phyloP scores from a whole-genome alignment of 768 basidiomycete genomes.

The Termitomyces sp. region DNA sequence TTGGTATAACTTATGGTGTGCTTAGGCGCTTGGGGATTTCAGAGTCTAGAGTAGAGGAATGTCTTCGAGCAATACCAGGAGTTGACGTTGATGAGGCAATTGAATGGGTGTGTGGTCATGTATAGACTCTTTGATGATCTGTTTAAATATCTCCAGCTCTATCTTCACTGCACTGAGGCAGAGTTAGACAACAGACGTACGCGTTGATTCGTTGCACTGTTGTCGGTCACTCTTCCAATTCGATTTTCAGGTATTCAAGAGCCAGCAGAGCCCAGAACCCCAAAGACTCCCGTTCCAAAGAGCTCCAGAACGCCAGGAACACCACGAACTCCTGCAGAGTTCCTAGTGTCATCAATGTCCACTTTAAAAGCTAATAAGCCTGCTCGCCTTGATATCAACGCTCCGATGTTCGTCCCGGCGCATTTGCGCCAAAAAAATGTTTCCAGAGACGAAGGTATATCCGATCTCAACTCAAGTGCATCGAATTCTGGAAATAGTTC shows the following conservation, averaged over 20 bases:
- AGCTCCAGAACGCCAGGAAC: slow-evolving; percentile 21
- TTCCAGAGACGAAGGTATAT: slow-evolving; percentile 6
- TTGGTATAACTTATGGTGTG: slow-evolving; percentile 79
- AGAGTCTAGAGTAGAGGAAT: slow-evolving; percentile 64
- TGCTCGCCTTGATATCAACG: slow-evolving; percentile 31
- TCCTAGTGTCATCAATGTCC: slow-evolving; percentile 18
- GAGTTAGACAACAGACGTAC: slow-evolving; percentile 44
- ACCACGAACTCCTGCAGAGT: slow-evolving; percentile 29
- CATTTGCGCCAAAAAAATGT: slow-evolving; percentile 5
- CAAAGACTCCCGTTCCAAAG: slow-evolving; percentile 7
- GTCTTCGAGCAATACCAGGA: slow-evolving; percentile 56
- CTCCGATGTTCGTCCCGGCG: slow-evolving; percentile 33
- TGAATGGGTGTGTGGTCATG: slow-evolving; percentile 67
- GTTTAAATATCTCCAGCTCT: slow-evolving; percentile 40
- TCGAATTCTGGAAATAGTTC: slow-evolving; percentile 24
- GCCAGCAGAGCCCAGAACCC: slow-evolving; percentile 12
- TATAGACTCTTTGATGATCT: neutral
- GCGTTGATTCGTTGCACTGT: neutral
- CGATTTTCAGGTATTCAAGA: neutral
- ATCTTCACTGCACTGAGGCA: slow-evolving; percentile 53
- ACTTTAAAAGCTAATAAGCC: slow-evolving; percentile 13
- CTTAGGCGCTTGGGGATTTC: slow-evolving; percentile 73
- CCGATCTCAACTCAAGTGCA: slow-evolving; percentile 14
- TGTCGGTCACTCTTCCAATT: neutral
- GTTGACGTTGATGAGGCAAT: slow-evolving; percentile 84